Evolutionary conservation across 2,329 filamentous ascomycete genomes (phyloP), one percentile per base, ranked within the genome.

Genomic region (Lachnellula occidentalis): DNA sequence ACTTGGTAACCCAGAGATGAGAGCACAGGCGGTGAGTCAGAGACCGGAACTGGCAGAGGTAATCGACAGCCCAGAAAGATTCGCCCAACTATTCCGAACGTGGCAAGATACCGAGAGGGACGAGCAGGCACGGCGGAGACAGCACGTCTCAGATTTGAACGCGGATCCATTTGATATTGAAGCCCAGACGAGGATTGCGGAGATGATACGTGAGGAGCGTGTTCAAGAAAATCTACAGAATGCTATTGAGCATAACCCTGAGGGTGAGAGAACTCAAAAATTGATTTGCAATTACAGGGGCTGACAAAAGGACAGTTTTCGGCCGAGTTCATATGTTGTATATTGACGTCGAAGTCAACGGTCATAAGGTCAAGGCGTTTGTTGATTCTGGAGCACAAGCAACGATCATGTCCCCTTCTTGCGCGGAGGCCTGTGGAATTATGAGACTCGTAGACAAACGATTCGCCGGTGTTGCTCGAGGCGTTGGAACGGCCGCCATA

Each of bases 341-440:
- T 72, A 88, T 97, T 63, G 86, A 95, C 67, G 92, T 96, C 58
- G 89, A 95, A 70, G 94, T 99, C 65, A 99, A 99, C 71, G 87
- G 89, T 12, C 82, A 90, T 64, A 89, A 88, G 55, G 86, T 99
- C 65, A 97, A 96, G 76, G 94, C 92, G 2, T 87, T 99, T 63
- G 94, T 99, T 57, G 94, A 99, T 71, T 97, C 94, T 2, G 94
- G 94, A 58, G 94, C 94, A 22, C 94, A 99, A 74, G 91, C 92
- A 24, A 99, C 94, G 50, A 96, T 99, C 75, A 99, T 99, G 94
- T 97, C 92, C 5, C 94, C 94, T 5, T 79, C 85, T 22, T 96
- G 91, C 67, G 94, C 94, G 24, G 89, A 95, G 68, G 81, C 85
- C 8, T 99, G 94, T 69, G 90, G 90, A 64, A 97, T 99, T 71